A percentile compares a stretch with the other conserved stretches of the same genome.
phyloP scores from a whole-genome alignment of 192 early-diverging fungal species.

The Podila epicladia region DNA sequence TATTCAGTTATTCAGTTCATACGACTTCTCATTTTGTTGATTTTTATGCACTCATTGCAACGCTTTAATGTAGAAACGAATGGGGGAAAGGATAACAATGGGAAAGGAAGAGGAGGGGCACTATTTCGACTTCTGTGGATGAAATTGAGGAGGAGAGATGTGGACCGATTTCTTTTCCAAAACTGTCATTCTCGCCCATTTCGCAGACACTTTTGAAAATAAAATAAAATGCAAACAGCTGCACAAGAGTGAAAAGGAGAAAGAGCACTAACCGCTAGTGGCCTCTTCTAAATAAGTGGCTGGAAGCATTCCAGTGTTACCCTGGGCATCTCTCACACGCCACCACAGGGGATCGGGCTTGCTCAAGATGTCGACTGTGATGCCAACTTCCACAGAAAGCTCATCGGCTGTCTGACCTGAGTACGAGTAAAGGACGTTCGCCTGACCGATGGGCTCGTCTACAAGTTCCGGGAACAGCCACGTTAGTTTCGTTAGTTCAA shows the following conservation, averaged over 20 bases:
- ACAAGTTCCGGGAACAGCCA: background rate
- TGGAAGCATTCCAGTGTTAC: slow-evolving; percentile 52
- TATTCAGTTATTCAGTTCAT: slow-evolving; percentile 2
- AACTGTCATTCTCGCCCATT: background rate
- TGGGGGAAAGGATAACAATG: background rate
- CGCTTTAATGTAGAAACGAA: background rate
- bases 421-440: slow-evolving; percentile 32
- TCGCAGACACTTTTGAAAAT: background rate
- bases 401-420: slow-evolving; percentile 57
- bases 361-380: slow-evolving; percentile 61
- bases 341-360: slow-evolving; percentile 56
- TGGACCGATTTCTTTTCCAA: too few species aligned
- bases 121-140: background rate
- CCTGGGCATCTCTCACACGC: slow-evolving; percentile 46
- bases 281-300: slow-evolving; percentile 55
- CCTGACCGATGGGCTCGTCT: slow-evolving; percentile 19
- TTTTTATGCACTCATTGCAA: background rate
- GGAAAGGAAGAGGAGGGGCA: background rate
- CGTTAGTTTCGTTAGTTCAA: background rate
- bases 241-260: slow-evolving; percentile 6
- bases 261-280: slow-evolving; percentile 52
- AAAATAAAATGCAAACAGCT: background rate
- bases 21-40: background rate
- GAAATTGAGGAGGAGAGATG: too few species aligned
- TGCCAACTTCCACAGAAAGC: slow-evolving; percentile 69